Evolutionary conservation across 1,284 basidiomycete species (phyloP), one percentile per base, ranked within the genome.

Genomic region (Clitocybe nebularis): DNA sequence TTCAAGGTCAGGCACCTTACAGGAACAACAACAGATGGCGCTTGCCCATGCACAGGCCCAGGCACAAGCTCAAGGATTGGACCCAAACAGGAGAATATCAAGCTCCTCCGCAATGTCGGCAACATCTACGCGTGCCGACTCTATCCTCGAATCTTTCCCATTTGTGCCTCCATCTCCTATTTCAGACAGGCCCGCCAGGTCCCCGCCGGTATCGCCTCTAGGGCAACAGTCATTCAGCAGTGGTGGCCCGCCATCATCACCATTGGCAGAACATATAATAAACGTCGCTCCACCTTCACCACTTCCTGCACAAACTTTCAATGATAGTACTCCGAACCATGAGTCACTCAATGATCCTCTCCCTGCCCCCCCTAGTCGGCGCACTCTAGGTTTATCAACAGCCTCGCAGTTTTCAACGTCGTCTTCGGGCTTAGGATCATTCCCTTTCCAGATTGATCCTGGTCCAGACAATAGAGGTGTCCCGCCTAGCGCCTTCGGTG

Each of bases 81-180:
- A 72, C 34, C 57, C 58, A 32, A 65, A 64, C 36, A 71, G 71
- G 50, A 68, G 79, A 40, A 70, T 77, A 45, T 84, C 83, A 5
- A 72, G 72, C 47, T 74, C 78, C 9, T 85, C 84, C 19, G 73
- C 78, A 40, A 61, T 83, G 44, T 80, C 80, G 24, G 76, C 78
- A 8, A 68, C 80, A n/a, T 81, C 82, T 16, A 79, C 79, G 3
- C 71, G 75, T 44, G 81, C 84, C 28, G 87, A 90, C 59, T 89
- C 87, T 1, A 86, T 90, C 48, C 71, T 90, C 16, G 86, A 87
- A 61, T 81, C 77, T 17, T 90, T 90, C 72, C 85, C 85, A 30
- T 89, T 90, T 58, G 86, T 90, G 5, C 87, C 87, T 16, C 87
- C 87, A 0, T 87, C 84, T 3, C 87, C 87, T 4, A 89, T 90